Base-by-base conservation (phyloP, 73 alveolate species). In the Tetrahymena elliotti region DNA sequence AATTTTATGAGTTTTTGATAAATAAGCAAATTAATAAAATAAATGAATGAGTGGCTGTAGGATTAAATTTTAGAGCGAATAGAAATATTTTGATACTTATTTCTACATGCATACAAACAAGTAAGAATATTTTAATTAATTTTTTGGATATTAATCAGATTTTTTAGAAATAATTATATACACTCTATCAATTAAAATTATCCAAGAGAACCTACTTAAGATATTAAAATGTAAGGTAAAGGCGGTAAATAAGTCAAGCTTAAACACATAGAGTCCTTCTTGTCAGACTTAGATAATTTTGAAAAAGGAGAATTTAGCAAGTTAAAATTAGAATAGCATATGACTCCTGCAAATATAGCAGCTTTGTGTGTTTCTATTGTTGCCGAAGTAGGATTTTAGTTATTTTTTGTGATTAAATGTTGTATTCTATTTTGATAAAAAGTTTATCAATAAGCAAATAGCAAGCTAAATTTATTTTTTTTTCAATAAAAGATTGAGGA, bases 271-370 rank as follows among this genome's bases (percentile, higher is more conserved):
- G 88, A 68, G 36, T 68, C 88, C n/a, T 68, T 68, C 88, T 31
- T 68, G 11, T 68, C 88, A 68, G 88, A 68, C 36, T 68, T 68
- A 68, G 88, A 68, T 68, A 68, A 68, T n/a, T 68, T 68, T n/a
- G 88, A 68, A 68, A 6, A 68, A 31, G 88, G 88, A 68, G 88
- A 68, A 31, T 68, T 68, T 68, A 68, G 88, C 88, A 68, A 68
- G 88, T 68, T 68, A 68, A 88, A 94, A 36, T 38, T 94, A 34
- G 96, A 94, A 35, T 88, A 94, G 93, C 95, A 94, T 94, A 94
- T 94, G 96, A 94, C 96, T 40, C 96, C 96, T 15, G 88, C 95
- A 38, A 35, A 93, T 47, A 34, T 94, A 33, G 96, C 96, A 33
- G 35, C 95, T 3, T 11, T 68, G 11, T 68, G 88, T 68, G 88